Evolutionary conservation across 345 rosid genomes (phyloP).

Genomic region (Eucalyptus cloeziana): DNA sequence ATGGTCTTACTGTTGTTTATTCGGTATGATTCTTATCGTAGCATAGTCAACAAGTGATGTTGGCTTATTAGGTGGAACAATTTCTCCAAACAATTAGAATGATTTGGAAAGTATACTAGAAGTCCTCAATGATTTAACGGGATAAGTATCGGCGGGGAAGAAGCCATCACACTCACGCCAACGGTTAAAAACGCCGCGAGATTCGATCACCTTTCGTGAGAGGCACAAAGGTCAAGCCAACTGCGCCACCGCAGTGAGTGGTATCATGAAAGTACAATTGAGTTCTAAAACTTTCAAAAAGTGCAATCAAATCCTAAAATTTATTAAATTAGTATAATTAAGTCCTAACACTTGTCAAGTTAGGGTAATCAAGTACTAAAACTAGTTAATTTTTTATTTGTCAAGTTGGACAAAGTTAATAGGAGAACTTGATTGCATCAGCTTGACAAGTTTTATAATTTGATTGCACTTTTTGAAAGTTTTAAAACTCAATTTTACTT

Average conservation of each 20-base stretch:
- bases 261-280: fast-evolving
- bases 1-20: not conserved
- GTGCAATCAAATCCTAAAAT: fast-evolving
- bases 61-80: not conserved
- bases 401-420: not conserved
- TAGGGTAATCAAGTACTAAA: fast-evolving
- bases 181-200: too few species aligned
- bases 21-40: fast-evolving
- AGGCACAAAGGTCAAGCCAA: too few species aligned
- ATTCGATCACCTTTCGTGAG: too few species aligned
- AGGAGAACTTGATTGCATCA: fast-evolving
- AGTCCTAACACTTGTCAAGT: too few species aligned
- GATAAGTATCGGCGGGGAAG: too few species aligned
- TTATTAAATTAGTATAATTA: too few species aligned
- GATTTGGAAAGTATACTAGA: too few species aligned
- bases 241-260: too few species aligned
- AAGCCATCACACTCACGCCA: too few species aligned
- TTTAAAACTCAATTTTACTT: too few species aligned
- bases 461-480: too few species aligned
- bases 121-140: not conserved
- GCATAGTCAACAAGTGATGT: not conserved
- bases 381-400: fast-evolving
- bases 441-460: fast-evolving
- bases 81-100: not conserved
- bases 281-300: fast-evolving